These are phyloP conservation scores for Fusarium torulosum DNA, from an alignment of 2,329 filamentous ascomycete species.

Conservation along the genomic window DNA sequence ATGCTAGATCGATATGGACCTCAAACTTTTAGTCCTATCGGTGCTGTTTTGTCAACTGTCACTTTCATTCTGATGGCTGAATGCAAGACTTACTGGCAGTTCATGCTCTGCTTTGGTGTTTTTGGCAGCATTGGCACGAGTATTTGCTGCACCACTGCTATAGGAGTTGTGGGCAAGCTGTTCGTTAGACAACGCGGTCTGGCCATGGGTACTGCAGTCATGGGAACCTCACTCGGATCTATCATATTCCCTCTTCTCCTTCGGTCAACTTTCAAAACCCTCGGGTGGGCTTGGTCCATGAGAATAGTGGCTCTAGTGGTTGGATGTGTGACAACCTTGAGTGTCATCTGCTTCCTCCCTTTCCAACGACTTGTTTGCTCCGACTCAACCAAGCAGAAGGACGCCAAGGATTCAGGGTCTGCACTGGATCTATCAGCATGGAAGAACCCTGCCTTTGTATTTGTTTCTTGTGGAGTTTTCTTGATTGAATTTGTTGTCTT, in stretches of 20 bases:
- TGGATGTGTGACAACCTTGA: slow-evolving; percentile 38
- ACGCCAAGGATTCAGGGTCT: background rate
- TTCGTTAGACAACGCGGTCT: slow-evolving; percentile 31
- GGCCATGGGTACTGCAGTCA: slow-evolving; percentile 29
- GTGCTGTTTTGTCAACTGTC: slow-evolving; percentile 51
- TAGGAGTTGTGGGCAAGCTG: slow-evolving; percentile 49
- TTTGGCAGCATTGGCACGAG: slow-evolving; percentile 57
- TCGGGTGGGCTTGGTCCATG: slow-evolving; percentile 52
- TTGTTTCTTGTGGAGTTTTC: slow-evolving; percentile 56
- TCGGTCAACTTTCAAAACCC: slow-evolving; percentile 35
- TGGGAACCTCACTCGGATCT: slow-evolving; percentile 44
- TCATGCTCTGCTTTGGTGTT: slow-evolving; percentile 58
- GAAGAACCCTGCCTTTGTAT: slow-evolving; percentile 52
- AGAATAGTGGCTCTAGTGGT: slow-evolving; percentile 48
- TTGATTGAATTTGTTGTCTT: slow-evolving; percentile 62
- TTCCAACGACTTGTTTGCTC: slow-evolving; percentile 33
- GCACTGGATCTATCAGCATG: slow-evolving; percentile 56
- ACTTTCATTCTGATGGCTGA: slow-evolving; percentile 60
- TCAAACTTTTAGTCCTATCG: slow-evolving; percentile 53
- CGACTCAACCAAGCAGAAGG: background rate
- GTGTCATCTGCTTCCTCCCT: slow-evolving; percentile 52
- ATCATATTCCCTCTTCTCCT: slow-evolving; percentile 52
- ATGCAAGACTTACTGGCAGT: slow-evolving; percentile 61
- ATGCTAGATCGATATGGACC: slow-evolving; percentile 62
- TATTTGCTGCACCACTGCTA: slow-evolving; percentile 50